A percentile compares a stretch with the other conserved stretches of the same genome.
These are phyloP conservation scores for Monosporascus sp. DNA, from an alignment of 2,329 filamentous ascomycete genomes.

Conservation along the genomic window DNA sequence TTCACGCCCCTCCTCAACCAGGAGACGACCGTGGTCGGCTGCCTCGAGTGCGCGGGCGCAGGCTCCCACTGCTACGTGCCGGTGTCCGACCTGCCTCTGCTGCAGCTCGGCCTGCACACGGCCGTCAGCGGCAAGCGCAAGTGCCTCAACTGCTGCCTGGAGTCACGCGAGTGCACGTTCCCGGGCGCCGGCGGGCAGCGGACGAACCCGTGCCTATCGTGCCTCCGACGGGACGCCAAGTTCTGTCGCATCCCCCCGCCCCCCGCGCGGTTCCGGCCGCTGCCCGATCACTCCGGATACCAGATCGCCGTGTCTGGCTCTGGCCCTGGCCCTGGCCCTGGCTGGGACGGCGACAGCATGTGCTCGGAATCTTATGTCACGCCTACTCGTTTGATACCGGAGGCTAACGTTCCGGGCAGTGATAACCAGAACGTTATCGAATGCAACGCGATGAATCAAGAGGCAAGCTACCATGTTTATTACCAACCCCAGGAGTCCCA, in stretches of 20 bases:
- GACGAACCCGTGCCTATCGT: background rate
- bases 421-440: too few relatives aligned
- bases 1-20: too few relatives aligned
- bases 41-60: background rate
- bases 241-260: background rate
- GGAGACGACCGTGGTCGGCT: background rate
- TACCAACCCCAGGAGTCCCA: too few relatives aligned
- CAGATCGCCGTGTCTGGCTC: too few relatives aligned
- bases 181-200: background rate
- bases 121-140: background rate
- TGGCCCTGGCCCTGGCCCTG: too few relatives aligned
- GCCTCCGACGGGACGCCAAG: background rate
- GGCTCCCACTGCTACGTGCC: background rate
- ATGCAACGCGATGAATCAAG: too few relatives aligned
- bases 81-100: background rate
- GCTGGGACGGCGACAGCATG: too few relatives aligned
- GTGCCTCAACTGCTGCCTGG: background rate
- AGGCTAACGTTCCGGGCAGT: too few relatives aligned
- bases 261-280: background rate
- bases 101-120: background rate
- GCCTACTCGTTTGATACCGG: too few relatives aligned
- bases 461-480: too few relatives aligned
- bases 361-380: too few relatives aligned
- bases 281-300: background rate
- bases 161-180: background rate